Percentiles rank a stretch among this genome's conserved stretches.
Conservation (phyloP, 352 stramenopile species). For the Globisporangium spiculum region DNA sequence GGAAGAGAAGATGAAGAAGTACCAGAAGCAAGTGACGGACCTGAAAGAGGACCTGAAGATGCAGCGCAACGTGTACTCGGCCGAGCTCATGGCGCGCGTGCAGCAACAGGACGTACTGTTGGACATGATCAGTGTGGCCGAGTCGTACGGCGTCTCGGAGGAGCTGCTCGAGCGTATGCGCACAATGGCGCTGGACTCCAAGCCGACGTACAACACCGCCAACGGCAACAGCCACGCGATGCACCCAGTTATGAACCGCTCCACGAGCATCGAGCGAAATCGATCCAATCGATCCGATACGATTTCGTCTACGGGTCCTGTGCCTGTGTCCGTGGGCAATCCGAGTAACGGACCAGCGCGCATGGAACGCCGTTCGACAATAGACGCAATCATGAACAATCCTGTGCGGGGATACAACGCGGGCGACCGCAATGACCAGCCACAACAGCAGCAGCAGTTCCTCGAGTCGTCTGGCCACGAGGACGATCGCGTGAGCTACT, state of each 20-base stretch:
- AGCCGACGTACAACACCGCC: conserved; percentile 25
- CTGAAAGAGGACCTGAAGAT: conserved; percentile 81
- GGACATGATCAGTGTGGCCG: conserved; percentile 50
- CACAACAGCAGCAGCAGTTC: neutral
- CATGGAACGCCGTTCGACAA: conserved; percentile 37
- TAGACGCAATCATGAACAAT: conserved; percentile 58
- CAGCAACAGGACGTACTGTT: conserved; percentile 47
- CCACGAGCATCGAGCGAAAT: conserved; percentile 20
- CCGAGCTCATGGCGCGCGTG: conserved; percentile 71
- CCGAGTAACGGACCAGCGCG: conserved; percentile 16
- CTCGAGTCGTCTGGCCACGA: conserved; percentile 22
- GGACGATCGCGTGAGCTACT: conserved; percentile 26
- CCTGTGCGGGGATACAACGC: conserved; percentile 21
- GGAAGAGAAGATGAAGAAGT: conserved; percentile 90
- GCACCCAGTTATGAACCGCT: conserved; percentile 14
- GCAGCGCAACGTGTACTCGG: conserved; percentile 77
- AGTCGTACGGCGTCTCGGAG: conserved; percentile 50
- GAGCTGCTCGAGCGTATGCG: conserved; percentile 49
- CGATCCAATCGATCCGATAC: conserved; percentile 58
- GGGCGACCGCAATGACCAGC: conserved; percentile 2
- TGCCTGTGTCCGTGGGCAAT: conserved; percentile 58
- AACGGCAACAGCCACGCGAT: conserved; percentile 13
- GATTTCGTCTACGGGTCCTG: conserved; percentile 48
- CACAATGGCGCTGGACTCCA: conserved; percentile 44
- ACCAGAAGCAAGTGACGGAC: conserved; percentile 81